phyloP scores from a whole-genome alignment of 495 filamentous ascomycete genomes.

The Chaetomidium leptoderma region DNA sequence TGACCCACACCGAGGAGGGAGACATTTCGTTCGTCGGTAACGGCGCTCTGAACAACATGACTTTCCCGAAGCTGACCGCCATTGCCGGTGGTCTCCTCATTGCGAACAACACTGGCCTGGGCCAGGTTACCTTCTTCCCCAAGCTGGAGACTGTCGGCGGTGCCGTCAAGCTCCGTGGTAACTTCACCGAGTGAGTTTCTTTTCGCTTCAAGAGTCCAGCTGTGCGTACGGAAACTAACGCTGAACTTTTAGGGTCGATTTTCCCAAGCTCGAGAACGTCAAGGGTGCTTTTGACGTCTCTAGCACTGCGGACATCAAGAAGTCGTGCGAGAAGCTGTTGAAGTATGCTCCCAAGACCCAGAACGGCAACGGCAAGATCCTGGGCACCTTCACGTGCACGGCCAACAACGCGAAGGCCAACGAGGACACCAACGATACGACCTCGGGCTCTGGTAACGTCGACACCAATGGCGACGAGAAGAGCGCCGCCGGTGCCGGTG shows the following conservation, averaged over 20 bases:
- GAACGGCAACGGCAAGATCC: conserved; percentile 47
- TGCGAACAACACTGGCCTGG: conserved; percentile 78
- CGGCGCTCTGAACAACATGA: conserved; percentile 67
- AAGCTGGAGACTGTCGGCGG: conserved; percentile 66
- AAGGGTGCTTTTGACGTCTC: conserved; percentile 83
- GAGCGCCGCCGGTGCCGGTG: conserved; percentile 32
- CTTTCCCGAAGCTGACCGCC: conserved; percentile 59
- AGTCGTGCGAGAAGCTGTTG: conserved; percentile 46
- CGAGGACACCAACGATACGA: conserved; percentile 35
- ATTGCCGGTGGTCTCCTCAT: conserved; percentile 77
- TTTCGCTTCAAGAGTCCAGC: too few species aligned
- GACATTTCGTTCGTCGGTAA: conserved; percentile 81
- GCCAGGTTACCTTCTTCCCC: conserved; percentile 59
- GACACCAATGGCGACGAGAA: conserved; percentile 25
- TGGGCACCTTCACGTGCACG: conserved; percentile 58
- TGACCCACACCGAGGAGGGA: conserved; percentile 63
- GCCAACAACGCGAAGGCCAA: conserved; percentile 43
- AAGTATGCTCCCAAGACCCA: conserved; percentile 34
- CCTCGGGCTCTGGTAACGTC: conserved; percentile 21
- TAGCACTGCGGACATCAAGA: conserved; percentile 60
- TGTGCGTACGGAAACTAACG: background rate
- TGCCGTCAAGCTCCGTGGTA: conserved; percentile 84
- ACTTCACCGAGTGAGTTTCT: conserved; percentile 69
- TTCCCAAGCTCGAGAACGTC: conserved; percentile 69
- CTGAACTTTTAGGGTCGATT: conserved; percentile 52